Base-by-base conservation (phyloP, 805 yeast genomes). In the Lachancea nothofagi region DNA sequence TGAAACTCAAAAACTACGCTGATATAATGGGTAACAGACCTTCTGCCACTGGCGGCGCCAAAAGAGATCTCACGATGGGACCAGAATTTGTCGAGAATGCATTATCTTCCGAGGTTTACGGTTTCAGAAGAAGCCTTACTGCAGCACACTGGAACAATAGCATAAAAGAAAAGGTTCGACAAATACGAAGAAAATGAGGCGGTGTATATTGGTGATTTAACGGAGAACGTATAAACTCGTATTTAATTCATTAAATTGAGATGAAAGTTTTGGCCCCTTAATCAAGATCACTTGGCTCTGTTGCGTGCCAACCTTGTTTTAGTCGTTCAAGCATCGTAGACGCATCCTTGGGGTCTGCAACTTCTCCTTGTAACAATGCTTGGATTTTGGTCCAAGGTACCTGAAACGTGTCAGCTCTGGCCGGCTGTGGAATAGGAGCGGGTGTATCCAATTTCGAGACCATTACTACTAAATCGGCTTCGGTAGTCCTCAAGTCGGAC, bases 71-170 rank as follows among this genome's bases (percentile, higher is more conserved):
- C 3, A 34, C 39, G 21, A 46, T 43, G 30, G 49, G 54, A 7
- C 49, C 47, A 12, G 59, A 54, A 12, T 53, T 57, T 30, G 46
- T 60, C 3, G 48, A 58, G 29, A 67, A 61, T 28, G 54, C 63
- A 3, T 45, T 66, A 14, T 58, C 68, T 48, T 63, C 68, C 2
- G 73, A 68, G 37, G 57, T 64, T 13, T 67, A 68, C 41, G 73
- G 71, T 6, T 69, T 69, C 41, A 66, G 61, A 38, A 64, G 62
- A 40, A 59, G 62, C 19, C 40, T 67, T 3, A 64, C 70, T 4
- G 81, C 83, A 2, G 79, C 76, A 9, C 74, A 71, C 38, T 78
- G 84, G 84, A 78, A 78, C 54, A 75, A 72, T 46, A 74, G 71
- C 51, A 65, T 78, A 28, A 71, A 77, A 38, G 73, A 68, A 46